Percentiles rank a stretch among this genome's conserved stretches.
Conservation (phyloP, 2,329 filamentous ascomycete genomes). For the Rasamsonia emersonii region DNA sequence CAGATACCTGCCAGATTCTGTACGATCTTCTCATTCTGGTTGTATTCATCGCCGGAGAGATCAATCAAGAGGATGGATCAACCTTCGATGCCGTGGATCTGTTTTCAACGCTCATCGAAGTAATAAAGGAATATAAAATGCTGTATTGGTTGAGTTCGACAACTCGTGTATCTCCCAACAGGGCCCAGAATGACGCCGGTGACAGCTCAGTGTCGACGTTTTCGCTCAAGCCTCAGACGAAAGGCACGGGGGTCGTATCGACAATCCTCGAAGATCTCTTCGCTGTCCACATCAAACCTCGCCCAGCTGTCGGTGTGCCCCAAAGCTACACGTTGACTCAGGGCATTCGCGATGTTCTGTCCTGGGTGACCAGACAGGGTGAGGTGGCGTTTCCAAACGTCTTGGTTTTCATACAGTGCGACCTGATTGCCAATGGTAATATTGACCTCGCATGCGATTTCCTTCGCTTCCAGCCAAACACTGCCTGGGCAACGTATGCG, state of each 20-base stretch:
- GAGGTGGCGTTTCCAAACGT: conserved; percentile 48
- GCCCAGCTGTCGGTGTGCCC: conserved; percentile 28
- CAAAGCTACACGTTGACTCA: conserved; percentile 36
- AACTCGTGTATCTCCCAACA: conserved; percentile 26
- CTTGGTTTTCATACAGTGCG: conserved; percentile 58
- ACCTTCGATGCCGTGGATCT: conserved; percentile 52
- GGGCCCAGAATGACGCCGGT: conserved; percentile 10
- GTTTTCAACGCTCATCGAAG: conserved; percentile 59
- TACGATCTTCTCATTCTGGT: conserved; percentile 76
- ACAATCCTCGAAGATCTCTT: conserved; percentile 39
- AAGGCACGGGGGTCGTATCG: conserved; percentile 17
- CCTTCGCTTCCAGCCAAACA: conserved; percentile 54
- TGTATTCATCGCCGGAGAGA: conserved; percentile 77
- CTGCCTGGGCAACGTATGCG: conserved; percentile 62
- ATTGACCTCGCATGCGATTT: conserved; percentile 58
- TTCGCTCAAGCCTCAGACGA: conserved; percentile 17
- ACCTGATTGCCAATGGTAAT: conserved; percentile 59
- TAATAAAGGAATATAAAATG: conserved; percentile 65
- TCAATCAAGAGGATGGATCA: conserved; percentile 62
- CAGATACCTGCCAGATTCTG: conserved; percentile 63
- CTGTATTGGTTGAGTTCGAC: conserved; percentile 52
- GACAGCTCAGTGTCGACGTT: conserved; percentile 19
- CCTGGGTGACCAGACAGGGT: conserved; percentile 44
- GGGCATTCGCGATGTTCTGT: conserved; percentile 35
- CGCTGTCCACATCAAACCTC: conserved; percentile 35